phyloP scores from a whole-genome alignment of 495 filamentous ascomycete genomes.

The Aspergillus nanangensis region DNA sequence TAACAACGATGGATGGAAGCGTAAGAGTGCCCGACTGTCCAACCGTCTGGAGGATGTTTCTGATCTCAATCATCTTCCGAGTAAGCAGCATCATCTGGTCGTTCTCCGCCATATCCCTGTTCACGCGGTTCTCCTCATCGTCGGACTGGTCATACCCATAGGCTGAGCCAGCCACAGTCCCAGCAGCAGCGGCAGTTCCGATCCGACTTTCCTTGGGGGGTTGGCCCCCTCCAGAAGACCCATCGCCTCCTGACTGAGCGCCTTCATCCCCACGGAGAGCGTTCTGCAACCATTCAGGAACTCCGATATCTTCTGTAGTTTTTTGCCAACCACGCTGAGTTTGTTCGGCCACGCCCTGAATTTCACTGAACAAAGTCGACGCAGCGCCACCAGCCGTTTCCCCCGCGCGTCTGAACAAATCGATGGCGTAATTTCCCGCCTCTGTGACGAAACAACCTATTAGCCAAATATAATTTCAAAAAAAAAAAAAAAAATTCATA shows the following conservation, averaged over 20 bases:
- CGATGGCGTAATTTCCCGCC: constrained; percentile 84
- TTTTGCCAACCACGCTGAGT: constrained; percentile 76
- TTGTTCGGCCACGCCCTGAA: constrained; percentile 70
- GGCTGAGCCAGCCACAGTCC: constrained; percentile 70
- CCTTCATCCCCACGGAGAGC: constrained; percentile 59
- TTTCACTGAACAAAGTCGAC: constrained; percentile 59
- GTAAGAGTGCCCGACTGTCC: constrained; percentile 85
- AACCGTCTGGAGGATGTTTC: constrained; percentile 82
- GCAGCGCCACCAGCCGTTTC: constrained; percentile 65
- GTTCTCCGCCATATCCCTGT: constrained; percentile 68
- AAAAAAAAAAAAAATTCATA: constrained; percentile 1
- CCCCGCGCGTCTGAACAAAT: constrained; percentile 66
- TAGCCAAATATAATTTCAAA: constrained; percentile 16
- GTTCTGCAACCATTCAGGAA: constrained; percentile 83
- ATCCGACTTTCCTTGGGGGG: constrained; percentile 60
- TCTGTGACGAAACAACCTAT: constrained; percentile 42
- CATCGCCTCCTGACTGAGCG: constrained; percentile 32
- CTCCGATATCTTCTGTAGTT: constrained; percentile 70
- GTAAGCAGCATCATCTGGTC: constrained; percentile 99
- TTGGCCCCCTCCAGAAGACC: constrained; percentile 41
- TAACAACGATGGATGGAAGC: constrained; percentile 94
- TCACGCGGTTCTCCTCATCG: constrained; percentile 64
- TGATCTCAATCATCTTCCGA: constrained; percentile 98
- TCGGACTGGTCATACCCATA: constrained; percentile 71
- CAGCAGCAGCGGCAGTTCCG: constrained; percentile 37